Percentiles rank a stretch among this genome's conserved stretches.
These are phyloP conservation scores for Mortierella antarctica DNA, from an alignment of 192 early-diverging fungal genomes.

Conservation along the genomic window DNA sequence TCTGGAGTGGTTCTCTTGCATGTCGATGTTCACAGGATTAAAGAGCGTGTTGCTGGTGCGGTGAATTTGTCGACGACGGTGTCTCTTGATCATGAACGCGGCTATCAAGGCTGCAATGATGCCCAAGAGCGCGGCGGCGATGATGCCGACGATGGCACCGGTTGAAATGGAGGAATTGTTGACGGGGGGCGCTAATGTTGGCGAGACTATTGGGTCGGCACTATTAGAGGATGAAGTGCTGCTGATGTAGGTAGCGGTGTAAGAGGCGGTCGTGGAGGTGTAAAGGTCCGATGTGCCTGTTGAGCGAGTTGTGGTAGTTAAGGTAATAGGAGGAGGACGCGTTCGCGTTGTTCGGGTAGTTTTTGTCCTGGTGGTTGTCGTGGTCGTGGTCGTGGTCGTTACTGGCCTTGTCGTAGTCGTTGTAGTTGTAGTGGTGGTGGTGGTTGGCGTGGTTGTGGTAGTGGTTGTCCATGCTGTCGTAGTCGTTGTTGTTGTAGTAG, in stretches of 20 bases:
- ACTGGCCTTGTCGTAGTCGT: background rate
- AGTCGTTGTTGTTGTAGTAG: constrained; percentile 3
- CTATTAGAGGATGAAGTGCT: constrained; percentile 3
- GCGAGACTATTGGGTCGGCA: constrained; percentile 1
- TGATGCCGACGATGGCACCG: constrained; percentile 28
- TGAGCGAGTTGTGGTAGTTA: too few relatives aligned
- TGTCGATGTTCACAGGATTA: constrained; percentile 23
- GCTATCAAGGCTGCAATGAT: constrained; percentile 11
- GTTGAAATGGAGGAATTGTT: background rate
- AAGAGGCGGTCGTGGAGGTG: background rate
- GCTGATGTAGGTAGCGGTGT: background rate
- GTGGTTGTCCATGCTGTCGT: constrained; percentile 1
- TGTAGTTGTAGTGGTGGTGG: background rate
- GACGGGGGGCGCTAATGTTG: background rate
- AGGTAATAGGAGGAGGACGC: background rate
- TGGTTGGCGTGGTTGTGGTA: background rate
- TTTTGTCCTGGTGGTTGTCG: background rate
- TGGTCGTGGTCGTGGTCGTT: constrained; percentile 5
- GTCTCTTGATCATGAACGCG: constrained; percentile 15
- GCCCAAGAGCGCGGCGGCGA: constrained; percentile 12
- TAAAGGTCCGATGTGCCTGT: background rate
- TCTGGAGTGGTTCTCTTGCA: constrained; percentile 16
- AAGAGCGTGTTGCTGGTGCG: constrained; percentile 19
- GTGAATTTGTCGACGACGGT: background rate
- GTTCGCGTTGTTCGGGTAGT: background rate